A percentile compares a stretch with the other conserved stretches of the same genome.
Conservation (phyloP, 208 protist species). For the Tritrichomonas foetus region DNA sequence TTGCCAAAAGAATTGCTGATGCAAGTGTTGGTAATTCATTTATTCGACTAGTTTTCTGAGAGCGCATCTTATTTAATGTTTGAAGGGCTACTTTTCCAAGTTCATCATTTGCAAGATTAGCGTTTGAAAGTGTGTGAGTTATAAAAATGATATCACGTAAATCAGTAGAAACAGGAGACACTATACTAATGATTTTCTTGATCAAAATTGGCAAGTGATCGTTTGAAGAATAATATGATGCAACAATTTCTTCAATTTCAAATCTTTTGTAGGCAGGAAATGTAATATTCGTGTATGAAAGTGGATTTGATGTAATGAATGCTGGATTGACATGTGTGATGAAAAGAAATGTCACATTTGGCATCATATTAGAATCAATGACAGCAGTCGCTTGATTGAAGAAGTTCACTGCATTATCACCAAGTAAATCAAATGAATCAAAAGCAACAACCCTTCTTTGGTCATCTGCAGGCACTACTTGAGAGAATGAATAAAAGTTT, state of each 20-base stretch:
- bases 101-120: neutral
- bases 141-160: neutral
- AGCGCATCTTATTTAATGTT: neutral
- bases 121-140: neutral
- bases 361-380: neutral
- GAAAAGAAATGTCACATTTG: constrained; percentile 22
- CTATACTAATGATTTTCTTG: neutral
- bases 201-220: neutral
- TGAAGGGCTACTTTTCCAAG: neutral
- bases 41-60: neutral
- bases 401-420: neutral
- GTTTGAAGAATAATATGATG: neutral
- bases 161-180: neutral
- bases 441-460: neutral
- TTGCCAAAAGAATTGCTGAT: neutral
- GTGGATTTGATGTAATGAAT: neutral
- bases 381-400: neutral
- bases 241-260: neutral
- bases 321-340: neutral
- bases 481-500: neutral
- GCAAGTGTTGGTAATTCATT: neutral
- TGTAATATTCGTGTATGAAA: neutral
- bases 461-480: neutral
- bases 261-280: neutral
- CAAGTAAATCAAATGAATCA: constrained; percentile 27